Evolutionary conservation across 176 grass and related monocot species (phyloP), one percentile per base, ranked within the genome.

Genomic region (Coix lacrymajobi): DNA sequence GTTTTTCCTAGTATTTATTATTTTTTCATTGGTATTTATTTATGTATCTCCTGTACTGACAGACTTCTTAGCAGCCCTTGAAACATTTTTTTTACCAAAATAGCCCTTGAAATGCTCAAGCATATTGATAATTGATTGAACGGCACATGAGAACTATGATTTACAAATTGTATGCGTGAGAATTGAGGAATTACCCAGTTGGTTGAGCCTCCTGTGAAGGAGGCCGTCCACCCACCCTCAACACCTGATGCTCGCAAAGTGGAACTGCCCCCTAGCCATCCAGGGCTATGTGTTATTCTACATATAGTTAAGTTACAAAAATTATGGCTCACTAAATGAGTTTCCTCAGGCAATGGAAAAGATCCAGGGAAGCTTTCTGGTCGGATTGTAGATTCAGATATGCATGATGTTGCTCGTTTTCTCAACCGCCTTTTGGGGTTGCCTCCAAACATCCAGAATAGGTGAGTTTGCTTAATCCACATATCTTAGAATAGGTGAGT

Each of bases 321-420:
- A 17, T 66, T 33, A 43, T 24, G 66, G 13, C 60, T 83, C 24
- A 86, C 34, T 73, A 61, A 62, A 83, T 74, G 66, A 54, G 79
- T 49, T 87, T 77, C 67, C 82, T 65, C 83, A 99, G 96, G 89
- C 76, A 94, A 85, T 78, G 93, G 91, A 38, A 95, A 96, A 91
- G 89, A 86, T 81, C 58, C 76, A 76, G 93, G 85, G 56, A 96
- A 93, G 81, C 73, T 90, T 81, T 91, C 93, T 72, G 93, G 96
- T 67, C 91, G 96, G 26, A 99, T 99, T 68, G 93, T 99, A 43
- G 96, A 99, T 77, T 87, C 89, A 75, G 96, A 99, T 84, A 94
- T 94, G 93, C 96, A 99, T 64, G 96, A 99, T 82, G 96, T 99
- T 79, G 96, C 91, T 79, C 91, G 96, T 66, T 99, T 99, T 81